Conservation (phyloP, 441 rosid genomes). For the Mallotus repandus region DNA sequence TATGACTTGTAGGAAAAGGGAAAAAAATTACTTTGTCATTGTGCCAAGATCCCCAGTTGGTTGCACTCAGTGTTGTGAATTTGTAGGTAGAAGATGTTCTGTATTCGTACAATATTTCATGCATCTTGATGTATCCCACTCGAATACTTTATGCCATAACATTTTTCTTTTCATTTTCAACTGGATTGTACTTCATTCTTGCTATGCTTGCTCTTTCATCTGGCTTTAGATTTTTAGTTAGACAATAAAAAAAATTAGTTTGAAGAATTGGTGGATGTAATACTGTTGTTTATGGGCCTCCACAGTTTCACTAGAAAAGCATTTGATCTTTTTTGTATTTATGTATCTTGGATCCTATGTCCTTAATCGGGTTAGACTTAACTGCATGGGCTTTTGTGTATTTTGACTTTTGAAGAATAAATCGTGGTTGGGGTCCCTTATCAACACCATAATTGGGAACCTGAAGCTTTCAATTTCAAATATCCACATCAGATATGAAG, state of each 20-base stretch:
- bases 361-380: constrained; percentile 17
- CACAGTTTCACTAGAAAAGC: neutral
- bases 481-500: constrained; percentile 98
- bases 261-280: neutral
- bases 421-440: constrained; percentile 95
- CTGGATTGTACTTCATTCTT: neutral
- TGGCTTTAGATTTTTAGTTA: neutral
- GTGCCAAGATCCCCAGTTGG: neutral
- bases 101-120: neutral
- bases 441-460: constrained; percentile 95
- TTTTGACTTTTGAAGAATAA: constrained; percentile 62
- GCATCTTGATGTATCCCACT: neutral
- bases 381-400: constrained; percentile 25
- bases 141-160: neutral
- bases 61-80: neutral
- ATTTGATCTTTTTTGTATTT: constrained; percentile 13
- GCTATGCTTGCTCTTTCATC: neutral
- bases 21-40: neutral
- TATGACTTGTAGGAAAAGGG: neutral
- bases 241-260: neutral
- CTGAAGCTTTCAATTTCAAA: constrained; percentile 97
- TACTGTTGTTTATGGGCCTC: neutral
- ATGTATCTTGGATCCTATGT: neutral
- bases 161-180: neutral
- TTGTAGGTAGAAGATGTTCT: neutral